Conservation (phyloP, 805 yeast genomes). For the Wickerhamomyces xylosicus region DNA sequence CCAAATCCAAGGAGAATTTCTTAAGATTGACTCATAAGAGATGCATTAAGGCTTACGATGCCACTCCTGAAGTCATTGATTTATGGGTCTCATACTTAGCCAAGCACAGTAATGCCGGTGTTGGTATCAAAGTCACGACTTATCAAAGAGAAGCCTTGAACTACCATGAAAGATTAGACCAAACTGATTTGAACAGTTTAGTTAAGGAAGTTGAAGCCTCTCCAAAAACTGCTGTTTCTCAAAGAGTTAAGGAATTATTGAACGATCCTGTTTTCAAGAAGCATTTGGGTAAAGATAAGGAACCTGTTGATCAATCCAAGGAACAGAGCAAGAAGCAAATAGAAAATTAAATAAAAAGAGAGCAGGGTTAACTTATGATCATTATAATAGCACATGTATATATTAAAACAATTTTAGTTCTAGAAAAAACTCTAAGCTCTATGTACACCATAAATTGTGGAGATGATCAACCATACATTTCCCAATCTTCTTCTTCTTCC, state of each 20-base stretch:
- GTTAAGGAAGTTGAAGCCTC: slow-evolving; percentile 5
- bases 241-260: slow-evolving; percentile 62
- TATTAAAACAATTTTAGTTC: background rate
- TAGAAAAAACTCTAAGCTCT: no score
- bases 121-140: slow-evolving; percentile 70
- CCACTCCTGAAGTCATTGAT: slow-evolving; percentile 78
- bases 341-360: slow-evolving; percentile 1
- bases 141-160: slow-evolving; percentile 42
- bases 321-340: slow-evolving; percentile 6
- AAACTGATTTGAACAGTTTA: slow-evolving; percentile 6
- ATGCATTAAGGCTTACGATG: slow-evolving; percentile 66
- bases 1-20: slow-evolving; percentile 90
- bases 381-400: background rate
- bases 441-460: background rate
- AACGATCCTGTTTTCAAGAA: slow-evolving; percentile 61
- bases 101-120: slow-evolving; percentile 71
- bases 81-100: slow-evolving; percentile 68
- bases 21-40: slow-evolving; percentile 80
- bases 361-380: background rate
- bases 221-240: slow-evolving; percentile 9
- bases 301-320: background rate
- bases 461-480: slow-evolving; percentile 79
- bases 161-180: slow-evolving; percentile 29
- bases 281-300: slow-evolving; percentile 21
- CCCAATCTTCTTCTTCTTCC: slow-evolving; percentile 64